Percentiles rank a stretch among this genome's conserved stretches.
These are phyloP conservation scores for Coemansia sp. DNA, from an alignment of 192 early-diverging fungal species.

Conservation along the genomic window DNA sequence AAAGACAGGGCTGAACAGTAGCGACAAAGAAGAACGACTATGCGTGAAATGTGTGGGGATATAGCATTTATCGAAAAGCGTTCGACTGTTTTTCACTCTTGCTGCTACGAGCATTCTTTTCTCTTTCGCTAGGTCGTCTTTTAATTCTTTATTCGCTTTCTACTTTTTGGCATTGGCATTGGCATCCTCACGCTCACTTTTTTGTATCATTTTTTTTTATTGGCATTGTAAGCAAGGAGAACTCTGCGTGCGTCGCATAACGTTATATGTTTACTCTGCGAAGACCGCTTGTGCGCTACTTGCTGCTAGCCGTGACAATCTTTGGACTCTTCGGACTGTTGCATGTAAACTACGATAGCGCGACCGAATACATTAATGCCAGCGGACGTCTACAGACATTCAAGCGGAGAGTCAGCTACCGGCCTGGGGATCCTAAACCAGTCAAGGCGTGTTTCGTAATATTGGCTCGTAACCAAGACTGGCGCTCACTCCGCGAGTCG, in stretches of 20 bases:
- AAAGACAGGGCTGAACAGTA: neutral
- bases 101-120: neutral
- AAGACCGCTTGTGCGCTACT: conserved; percentile 41
- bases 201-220: neutral
- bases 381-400: conserved; percentile 19
- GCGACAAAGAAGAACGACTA: neutral
- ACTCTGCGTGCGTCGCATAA: neutral
- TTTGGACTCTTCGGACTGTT: conserved; percentile 35
- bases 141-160: neutral
- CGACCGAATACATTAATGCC: conserved; percentile 19
- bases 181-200: neutral
- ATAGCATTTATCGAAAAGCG: neutral
- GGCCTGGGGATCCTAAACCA: conserved; percentile 32
- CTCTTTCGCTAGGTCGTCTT: conserved; percentile 7
- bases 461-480: conserved; percentile 70
- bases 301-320: conserved; percentile 29
- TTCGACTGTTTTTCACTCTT: neutral
- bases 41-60: neutral
- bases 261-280: conserved; percentile 25
- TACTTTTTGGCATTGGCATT: neutral
- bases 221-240: too few species aligned
- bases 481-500: conserved; percentile 57
- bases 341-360: conserved; percentile 41
- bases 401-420: conserved; percentile 34
- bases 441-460: conserved; percentile 66